Base-by-base conservation (phyloP, 1,139 yeast genomes). In the Meyerozyma athensensis region DNA sequence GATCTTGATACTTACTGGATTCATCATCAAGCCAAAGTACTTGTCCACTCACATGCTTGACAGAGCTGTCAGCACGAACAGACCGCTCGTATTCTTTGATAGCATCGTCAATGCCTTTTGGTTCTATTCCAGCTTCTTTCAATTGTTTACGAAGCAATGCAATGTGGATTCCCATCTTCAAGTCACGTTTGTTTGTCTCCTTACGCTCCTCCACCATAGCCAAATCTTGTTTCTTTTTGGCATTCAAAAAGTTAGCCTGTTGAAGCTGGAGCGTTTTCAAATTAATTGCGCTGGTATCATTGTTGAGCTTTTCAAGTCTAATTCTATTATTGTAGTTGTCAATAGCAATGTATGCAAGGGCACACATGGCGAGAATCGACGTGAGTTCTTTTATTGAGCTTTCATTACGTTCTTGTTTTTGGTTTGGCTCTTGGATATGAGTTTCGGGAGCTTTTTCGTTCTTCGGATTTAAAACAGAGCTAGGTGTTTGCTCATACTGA, bases 101-200 rank as follows among this genome's bases (percentile, higher is more conserved):
- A 2, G 78, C 84, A 13, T 62, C 59, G 2, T 77, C 79, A 18
- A 81, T 68, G 16, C 65, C 65, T 10, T 62, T 58, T 2, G 87
- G 86, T n/a, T 67, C 69, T 7, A 69, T 44, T 0, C 81, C 82
- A 4, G 56, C 49, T 7, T 79, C 81, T 5, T 56, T 43, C 39
- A 81, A 59, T 52, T 81, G 86, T 47, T 77, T 68, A 37, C 84
- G 62, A 30, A 81, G 59, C 51, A 81, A 57, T 1, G 85, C 86
- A 31, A 81, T 66, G 51, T 81, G 87, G 49, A 80, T 59, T 7
- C 76, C 69, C 81, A 81, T 74, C 52, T 74, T 77, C 65, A 72
- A 73, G 48, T 69, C 69, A 39, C 83, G 66, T 46, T 72, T 76
- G 34, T 71, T 74, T 33, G 54, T 58, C 35, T 63, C 72, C 49